Evolutionary conservation across 2,329 filamentous ascomycete genomes (phyloP), one percentile per base, ranked within the genome.

Genomic region (Penicillium glabrum): DNA sequence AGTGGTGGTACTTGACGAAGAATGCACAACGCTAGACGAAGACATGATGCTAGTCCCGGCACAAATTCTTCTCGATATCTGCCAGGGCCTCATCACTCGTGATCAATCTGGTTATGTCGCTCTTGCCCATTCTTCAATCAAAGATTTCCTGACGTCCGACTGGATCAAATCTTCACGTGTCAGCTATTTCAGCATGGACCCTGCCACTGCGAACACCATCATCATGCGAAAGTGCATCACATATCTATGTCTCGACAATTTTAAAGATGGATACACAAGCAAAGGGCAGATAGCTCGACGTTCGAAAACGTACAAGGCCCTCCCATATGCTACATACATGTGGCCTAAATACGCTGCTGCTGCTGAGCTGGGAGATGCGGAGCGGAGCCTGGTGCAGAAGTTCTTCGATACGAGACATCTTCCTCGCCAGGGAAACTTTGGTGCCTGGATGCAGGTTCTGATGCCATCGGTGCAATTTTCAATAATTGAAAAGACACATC

Each of bases 1-100:
- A 24, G 51, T 55, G 0, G 61, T 64, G 1, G 60, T 62, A 2
- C 31, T 58, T 2, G 56, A 62, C 1, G 60, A 64, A 19, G 45
- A 47, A 16, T 52, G 45, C 21, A 57, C 48, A 0, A 31, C 52
- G 11, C 41, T 65, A 1, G 60, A 65, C 11, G 54, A 62, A 29
- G 63, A 65, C 26, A 64, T 64, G 58, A 61, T 62, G 61, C 61
- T 64, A 11, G 54, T 64, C 8, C 59, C 63, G 13, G 41, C 57
- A 14, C 49, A 64, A 11, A 55, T 64, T 21, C 56, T 65, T 5
- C 56, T 64, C 6, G 46, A 60, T 10, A 56, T 65, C 4, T 62
- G 63, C 11, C 63, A 62, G 46, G 63, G 63, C 2, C 53, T 65
- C 13, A 64, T 65, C 24, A 56, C 56, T 2, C 49, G 51, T n/a